These are phyloP conservation scores for Arachis monticola DNA, from an alignment of 331 rosid species.

Conservation along the genomic window DNA sequence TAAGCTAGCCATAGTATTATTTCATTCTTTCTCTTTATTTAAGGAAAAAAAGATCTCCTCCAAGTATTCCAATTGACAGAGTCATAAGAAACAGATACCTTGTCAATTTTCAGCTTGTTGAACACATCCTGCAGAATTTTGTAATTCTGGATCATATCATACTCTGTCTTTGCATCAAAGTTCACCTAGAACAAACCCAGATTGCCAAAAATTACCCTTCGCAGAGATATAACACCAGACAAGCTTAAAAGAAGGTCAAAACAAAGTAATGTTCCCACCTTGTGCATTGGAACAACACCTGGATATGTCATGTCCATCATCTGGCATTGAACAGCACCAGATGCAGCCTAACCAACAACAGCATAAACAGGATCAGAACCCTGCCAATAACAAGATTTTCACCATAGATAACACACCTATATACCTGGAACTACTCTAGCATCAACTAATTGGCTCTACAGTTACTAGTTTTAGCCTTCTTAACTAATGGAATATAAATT, in stretches of 20 bases:
- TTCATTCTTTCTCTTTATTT: constrained; percentile 7
- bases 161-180: constrained; percentile 91
- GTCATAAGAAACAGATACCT: constrained; percentile 52
- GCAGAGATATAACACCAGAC: not conserved
- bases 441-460: not conserved
- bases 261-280: constrained; percentile 51
- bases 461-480: not conserved
- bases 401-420: constrained; percentile 7
- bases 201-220: constrained; percentile 28
- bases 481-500: not conserved
- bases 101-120: constrained; percentile 85
- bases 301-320: constrained; percentile 91
- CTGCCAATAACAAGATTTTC: constrained; percentile 13
- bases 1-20: constrained; percentile 12
- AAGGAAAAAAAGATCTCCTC: constrained; percentile 9
- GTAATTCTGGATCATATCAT: constrained; percentile 98
- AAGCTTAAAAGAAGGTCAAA: constrained; percentile 15
- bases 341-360: constrained; percentile 78
- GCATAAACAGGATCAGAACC: constrained; percentile 29
- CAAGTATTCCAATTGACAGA: constrained; percentile 14
- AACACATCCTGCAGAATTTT: constrained; percentile 93
- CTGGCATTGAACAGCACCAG: constrained; percentile 99
- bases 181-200: constrained; percentile 66
- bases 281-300: constrained; percentile 98
- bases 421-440: constrained; percentile 5